Evolutionary conservation across 2,329 filamentous ascomycete species (phyloP), one percentile per base, ranked within the genome.

Genomic region (Zasmidium angulare): DNA sequence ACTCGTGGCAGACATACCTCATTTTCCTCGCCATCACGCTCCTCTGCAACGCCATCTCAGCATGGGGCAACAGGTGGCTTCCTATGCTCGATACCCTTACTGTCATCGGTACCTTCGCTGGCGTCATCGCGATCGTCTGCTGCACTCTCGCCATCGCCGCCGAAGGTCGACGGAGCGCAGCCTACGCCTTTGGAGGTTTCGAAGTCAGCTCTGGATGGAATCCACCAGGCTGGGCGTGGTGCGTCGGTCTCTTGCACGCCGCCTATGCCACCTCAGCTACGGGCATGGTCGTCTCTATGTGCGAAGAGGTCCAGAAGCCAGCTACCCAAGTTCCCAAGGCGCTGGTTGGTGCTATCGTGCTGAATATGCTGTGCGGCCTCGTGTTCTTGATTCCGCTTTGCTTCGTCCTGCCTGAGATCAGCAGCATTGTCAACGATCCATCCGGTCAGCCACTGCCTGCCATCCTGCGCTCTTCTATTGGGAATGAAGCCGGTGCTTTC

Each of bases 221-320:
- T 2, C 78, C 82, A 46, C 77, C 81, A 40, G 88, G 88, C 68
- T 90, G 88, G 88, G 87, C 87, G 2, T 90, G 89, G 77, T 86
- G 84, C 71, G 85, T 91, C 60, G 88, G 88, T 70, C 80, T 91
- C 24, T 78, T 90, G 20, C 88, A 90, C 68, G 88, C 86, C 52
- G 88, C 85, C 62, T 90, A 91, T 69, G 87, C 86, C 49, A 90
- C 88, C 14, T 90, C 88, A 2, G 89, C 87, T 17, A 90, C 88
- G 0, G 89, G 89, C 75, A 91, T 91, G 89, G 88, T 91, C 60
- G 88, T 91, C 36, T 88, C 84, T 63, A 90, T 90, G 88, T 89
- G 86, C 68, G 88, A 91, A 74, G 88, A 90, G 72, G 87, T 89
- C 12, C 79, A 82, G 69, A 77, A 85, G 50, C 88, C 88, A 3